Base-by-base conservation (phyloP, 495 filamentous ascomycete genomes). In the Lindgomyces ingoldianus region DNA sequence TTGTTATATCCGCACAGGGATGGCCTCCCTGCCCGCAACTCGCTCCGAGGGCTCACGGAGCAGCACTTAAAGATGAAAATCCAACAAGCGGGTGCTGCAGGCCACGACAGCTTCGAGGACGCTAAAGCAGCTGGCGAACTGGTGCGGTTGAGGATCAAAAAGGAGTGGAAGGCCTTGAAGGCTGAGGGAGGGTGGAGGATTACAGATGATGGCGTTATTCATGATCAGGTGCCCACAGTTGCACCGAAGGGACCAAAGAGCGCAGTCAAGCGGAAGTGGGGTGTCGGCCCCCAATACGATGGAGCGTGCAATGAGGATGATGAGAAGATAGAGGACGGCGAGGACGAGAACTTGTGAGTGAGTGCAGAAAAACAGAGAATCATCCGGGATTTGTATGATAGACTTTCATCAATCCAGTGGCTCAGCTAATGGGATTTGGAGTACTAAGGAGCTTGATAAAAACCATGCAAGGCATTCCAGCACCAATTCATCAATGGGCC, bases 61-160 rank as follows among this genome's bases (percentile, higher is more conserved):
- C 79, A 74, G 42, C 77, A 86, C 64, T 82, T 98, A 1, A 83
- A 86, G 27, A 79, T 84, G 25, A 81, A 86, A 25, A 96, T 98
- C 61, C 94, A 98, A 76, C 84, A 82, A 0, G 91, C 81, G 2
- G 89, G 85, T 1, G 79, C 79, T 21, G 76, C 69, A 2, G 70
- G 75, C 12, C 94, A 98, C 67, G 93, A 98, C 73, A 91, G 87
- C 19, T 87, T 84, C 46, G 91, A 98, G 72, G 94, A 99, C 73
- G 90, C 95, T 0, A 78, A 87, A 49, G 89, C 91, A 0, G 91
- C 95, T 0, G 95, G 93, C 0, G 91, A 96, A 56, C 73, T 98
- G 60, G 91, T 95, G 0, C 74, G 89, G 56, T 80, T 82, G 30
- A 87, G 83, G 70, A 81, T 93, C 9, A 76, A 69, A 25, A 79